A percentile compares a stretch with the other conserved stretches of the same genome.
phyloP scores from a whole-genome alignment of 2,329 filamentous ascomycete species.

The Trichothecium sympodiale region DNA sequence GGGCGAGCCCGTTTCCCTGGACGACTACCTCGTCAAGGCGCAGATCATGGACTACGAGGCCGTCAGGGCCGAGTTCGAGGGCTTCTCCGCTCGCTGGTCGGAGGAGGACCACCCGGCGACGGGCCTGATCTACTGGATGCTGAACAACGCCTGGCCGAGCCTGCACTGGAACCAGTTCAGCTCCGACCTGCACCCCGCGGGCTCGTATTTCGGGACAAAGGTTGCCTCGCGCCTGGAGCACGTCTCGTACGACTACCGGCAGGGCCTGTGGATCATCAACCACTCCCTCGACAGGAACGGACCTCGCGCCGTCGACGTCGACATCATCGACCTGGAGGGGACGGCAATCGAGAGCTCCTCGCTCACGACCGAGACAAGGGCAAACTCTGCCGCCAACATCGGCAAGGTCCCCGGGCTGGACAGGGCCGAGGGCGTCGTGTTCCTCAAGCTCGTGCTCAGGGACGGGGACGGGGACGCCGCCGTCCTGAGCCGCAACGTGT shows the following conservation, averaged over 20 bases:
- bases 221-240: conserved; percentile 37
- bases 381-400: conserved; percentile 29
- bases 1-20: conserved; percentile 36
- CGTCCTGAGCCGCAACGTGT: conserved; percentile 44
- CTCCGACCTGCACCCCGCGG: conserved; percentile 47
- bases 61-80: conserved; percentile 48
- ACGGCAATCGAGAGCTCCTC: conserved; percentile 22
- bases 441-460: conserved; percentile 37
- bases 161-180: conserved; percentile 57
- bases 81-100: conserved; percentile 38
- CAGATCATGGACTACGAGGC: conserved; percentile 57
- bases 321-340: conserved; percentile 39
- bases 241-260: conserved; percentile 41
- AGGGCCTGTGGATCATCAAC: conserved; percentile 42
- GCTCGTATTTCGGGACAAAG: conserved; percentile 50
- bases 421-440: conserved; percentile 28
- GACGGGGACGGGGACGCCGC: conserved; percentile 16
- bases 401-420: conserved; percentile 11
- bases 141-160: conserved; percentile 53
- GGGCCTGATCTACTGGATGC: conserved; percentile 56
- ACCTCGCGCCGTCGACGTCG: conserved; percentile 30
- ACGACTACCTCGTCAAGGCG: conserved; percentile 47
- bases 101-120: conserved; percentile 41
- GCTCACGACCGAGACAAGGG: conserved; percentile 22
- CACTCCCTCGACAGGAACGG: conserved; percentile 30